Evolutionary conservation across 352 stramenopile genomes (phyloP).

Genomic region (Nannochloropsis limnetica): DNA sequence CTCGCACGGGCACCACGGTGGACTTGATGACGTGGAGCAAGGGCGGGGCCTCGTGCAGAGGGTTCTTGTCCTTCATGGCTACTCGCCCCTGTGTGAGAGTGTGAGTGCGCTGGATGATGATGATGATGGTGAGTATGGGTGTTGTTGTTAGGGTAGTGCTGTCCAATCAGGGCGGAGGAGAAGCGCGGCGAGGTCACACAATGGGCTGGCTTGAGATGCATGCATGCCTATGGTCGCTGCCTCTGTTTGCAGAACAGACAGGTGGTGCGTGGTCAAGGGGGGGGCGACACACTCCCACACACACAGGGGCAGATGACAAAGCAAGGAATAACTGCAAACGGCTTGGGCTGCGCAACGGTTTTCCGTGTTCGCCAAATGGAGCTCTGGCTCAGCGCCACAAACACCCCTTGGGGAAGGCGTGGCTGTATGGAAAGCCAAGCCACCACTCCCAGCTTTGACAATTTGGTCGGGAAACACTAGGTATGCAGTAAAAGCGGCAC

Average conservation of each 20-base stretch:
- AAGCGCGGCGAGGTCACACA: background rate
- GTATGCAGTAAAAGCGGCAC: no score
- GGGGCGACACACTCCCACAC: no score
- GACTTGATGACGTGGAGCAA: slow-evolving; percentile 1
- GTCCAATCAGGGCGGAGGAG: background rate
- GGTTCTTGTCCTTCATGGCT: background rate
- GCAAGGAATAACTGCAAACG: no score
- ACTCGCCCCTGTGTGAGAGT: background rate
- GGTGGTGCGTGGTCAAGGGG: background rate
- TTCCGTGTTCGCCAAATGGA: no score
- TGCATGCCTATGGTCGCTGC: background rate
- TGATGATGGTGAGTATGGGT: background rate
- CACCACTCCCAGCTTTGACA: no score
- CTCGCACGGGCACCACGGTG: background rate
- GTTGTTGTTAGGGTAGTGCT: background rate
- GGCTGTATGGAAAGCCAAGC: no score
- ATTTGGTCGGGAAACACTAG: no score
- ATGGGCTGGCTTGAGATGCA: background rate
- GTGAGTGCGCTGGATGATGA: no score
- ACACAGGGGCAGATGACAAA: no score
- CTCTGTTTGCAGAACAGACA: background rate
- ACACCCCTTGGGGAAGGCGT: no score
- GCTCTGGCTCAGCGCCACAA: no score
- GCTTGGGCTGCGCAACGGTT: no score
- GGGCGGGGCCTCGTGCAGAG: background rate